Conservation (phyloP, 305 asterid genomes). For the Fraxinus sp. region DNA sequence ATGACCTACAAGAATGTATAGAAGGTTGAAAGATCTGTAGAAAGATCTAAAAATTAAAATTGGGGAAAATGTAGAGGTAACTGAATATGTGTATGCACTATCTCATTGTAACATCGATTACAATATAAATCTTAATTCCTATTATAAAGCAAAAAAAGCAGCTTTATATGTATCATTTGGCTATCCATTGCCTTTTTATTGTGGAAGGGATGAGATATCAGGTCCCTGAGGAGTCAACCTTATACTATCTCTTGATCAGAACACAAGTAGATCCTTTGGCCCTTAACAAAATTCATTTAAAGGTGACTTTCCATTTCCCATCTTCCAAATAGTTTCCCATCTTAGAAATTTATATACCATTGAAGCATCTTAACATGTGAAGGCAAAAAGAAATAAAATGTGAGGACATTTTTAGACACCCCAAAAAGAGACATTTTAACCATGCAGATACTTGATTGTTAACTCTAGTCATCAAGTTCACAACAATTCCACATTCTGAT, state of each 20-base stretch:
- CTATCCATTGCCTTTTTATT: not conserved
- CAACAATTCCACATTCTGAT: not conserved
- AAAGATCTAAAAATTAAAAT: not conserved
- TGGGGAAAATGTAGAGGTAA: no score
- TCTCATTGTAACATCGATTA: not conserved
- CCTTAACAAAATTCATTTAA: not conserved
- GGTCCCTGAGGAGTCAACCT: not conserved
- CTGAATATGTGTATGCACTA: not conserved
- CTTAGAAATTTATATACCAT: not conserved
- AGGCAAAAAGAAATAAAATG: not conserved
- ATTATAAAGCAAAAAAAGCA: not conserved
- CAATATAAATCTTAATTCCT: not conserved
- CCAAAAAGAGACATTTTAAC: not conserved
- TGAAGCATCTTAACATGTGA: not conserved
- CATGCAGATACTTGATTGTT: not conserved
- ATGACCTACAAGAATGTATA: constrained; percentile 55
- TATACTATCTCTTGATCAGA: not conserved
- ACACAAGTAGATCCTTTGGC: not conserved
- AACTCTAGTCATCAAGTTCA: not conserved
- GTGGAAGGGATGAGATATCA: not conserved
- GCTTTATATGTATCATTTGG: not conserved
- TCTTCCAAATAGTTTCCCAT: not conserved
- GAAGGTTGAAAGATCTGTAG: not conserved
- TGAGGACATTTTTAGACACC: not conserved
- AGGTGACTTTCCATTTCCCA: not conserved